These are phyloP conservation scores for Teratosphaeriaceae sp. DNA, from an alignment of 2,329 filamentous ascomycete species.

Conservation along the genomic window DNA sequence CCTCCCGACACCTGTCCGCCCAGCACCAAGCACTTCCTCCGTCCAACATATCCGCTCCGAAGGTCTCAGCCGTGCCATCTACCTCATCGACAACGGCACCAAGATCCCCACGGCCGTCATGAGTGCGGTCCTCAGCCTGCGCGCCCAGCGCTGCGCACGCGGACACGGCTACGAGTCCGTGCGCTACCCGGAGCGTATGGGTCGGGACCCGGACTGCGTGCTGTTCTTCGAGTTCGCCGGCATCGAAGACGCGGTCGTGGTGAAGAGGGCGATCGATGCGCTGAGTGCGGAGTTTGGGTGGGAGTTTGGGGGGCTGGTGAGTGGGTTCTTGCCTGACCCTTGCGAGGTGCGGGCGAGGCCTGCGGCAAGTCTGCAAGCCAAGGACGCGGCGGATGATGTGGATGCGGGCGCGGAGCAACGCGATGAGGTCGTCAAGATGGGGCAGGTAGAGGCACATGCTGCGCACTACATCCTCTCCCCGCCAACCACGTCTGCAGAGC, in stretches of 20 bases:
- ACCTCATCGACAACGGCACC: conserved; percentile 1
- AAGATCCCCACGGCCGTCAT: background rate
- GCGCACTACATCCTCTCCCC: too few relatives aligned
- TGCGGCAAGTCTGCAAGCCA: background rate
- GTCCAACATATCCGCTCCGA: background rate
- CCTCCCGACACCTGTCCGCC: conserved; percentile 1
- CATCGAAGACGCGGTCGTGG: conserved; percentile 5
- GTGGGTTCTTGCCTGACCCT: conserved; percentile 10
- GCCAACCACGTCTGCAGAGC: too few relatives aligned
- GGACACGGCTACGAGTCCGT: background rate
- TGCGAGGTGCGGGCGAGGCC: conserved; percentile 5
- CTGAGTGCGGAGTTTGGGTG: too few relatives aligned
- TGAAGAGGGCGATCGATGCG: conserved; percentile 4
- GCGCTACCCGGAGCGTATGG: conserved; percentile 1
- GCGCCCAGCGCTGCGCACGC: background rate
- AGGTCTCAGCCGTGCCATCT: conserved; percentile 2
- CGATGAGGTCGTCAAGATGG: background rate
- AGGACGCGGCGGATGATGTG: background rate
- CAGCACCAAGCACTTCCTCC: background rate
- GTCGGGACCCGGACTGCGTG: conserved; percentile 5
- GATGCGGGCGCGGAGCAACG: background rate
- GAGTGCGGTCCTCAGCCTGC: background rate
- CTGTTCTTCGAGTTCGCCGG: conserved; percentile 12
- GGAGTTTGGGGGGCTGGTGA: conserved; percentile 3
- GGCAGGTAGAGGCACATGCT: too few relatives aligned